Conservation (phyloP, 1,284 basidiomycete genomes). For the Ustilago esculenta region DNA sequence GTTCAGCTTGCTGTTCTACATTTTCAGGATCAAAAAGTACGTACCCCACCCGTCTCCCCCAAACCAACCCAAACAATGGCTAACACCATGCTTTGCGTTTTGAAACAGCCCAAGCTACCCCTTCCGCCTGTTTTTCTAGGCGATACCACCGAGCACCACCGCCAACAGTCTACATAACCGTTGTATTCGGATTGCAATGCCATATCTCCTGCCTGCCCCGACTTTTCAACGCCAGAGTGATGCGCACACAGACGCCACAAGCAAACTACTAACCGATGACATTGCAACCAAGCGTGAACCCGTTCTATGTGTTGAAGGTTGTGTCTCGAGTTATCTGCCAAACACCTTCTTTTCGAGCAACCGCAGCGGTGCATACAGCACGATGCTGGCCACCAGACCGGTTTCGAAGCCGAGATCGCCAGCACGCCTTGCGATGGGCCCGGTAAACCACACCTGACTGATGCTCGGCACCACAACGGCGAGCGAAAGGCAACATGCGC, state of each 20-base stretch:
- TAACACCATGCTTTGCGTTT: too few relatives aligned
- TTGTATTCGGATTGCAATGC: too few relatives aligned
- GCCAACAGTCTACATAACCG: too few relatives aligned
- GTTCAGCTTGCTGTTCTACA: slow-evolving; percentile 84
- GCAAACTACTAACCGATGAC: slow-evolving; percentile 10
- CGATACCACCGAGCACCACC: too few relatives aligned
- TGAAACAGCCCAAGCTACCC: slow-evolving; percentile 48
- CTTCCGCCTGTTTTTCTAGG: slow-evolving; percentile 51
- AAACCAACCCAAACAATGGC: too few relatives aligned
- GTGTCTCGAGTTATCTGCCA: too few relatives aligned
- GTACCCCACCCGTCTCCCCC: too few relatives aligned
- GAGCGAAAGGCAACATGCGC: slow-evolving; percentile 50
- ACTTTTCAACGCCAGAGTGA: too few relatives aligned
- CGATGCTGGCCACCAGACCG: slow-evolving; percentile 60
- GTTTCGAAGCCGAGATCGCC: slow-evolving; percentile 68
- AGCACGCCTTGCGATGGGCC: slow-evolving; percentile 56
- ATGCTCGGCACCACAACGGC: slow-evolving; percentile 65
- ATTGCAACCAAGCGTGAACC: slow-evolving; percentile 1
- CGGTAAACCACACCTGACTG: slow-evolving; percentile 63
- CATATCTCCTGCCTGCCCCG: too few relatives aligned
- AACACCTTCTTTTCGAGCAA: slow-evolving; percentile 58
- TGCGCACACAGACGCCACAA: too few relatives aligned
- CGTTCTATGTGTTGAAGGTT: neutral
- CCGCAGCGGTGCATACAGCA: slow-evolving; percentile 63
- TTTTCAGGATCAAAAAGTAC: slow-evolving; percentile 92